Evolutionary conservation across 1,139 yeast species (phyloP), one percentile per base, ranked within the genome.

Genomic region (Geotrichum aggregatum): DNA sequence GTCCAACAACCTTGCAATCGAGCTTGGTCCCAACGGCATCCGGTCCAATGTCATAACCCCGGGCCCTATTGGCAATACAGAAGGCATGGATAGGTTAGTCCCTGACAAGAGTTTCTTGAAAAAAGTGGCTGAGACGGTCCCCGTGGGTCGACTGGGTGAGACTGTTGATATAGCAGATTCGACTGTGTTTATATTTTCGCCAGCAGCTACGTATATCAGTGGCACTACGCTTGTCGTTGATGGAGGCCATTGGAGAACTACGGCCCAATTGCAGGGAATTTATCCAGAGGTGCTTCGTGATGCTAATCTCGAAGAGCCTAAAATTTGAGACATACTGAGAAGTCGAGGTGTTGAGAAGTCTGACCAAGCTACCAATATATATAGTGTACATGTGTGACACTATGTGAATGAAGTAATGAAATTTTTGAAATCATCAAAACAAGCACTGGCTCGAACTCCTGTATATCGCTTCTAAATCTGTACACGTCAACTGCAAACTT

Each of bases 121-220:
- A 4, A 71, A 76, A 26, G 62, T 77, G 33, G 58, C 65, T 2
- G 70, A 74, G 56, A 73, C 68, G 57, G 76, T 87, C 31, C 98
- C 98, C 2, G 68, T 88, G 59, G 95, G 85, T 68, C 75, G 92
- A 66, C 69, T 81, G 52, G 98, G 98, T 1, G 65, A 77, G 2
- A 80, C 89, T 11, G 71, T 70, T 54, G 98, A 91, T 66, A 86
- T 91, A 64, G 97, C 98, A 14, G 85, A 91, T 59, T 82, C 94
- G 1, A 89, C 98, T 0, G 87, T 87, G 0, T 91, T 75, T 66
- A 72, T 91, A 60, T 85, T 91, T 63, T 85, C 95, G 33, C 84
- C 84, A 1, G 95, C 96, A 3, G 87, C 92, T 3, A 64, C 75
- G 14, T 91, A 83, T 66, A 77, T 91, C 35, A 82, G 85, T 11